Conservation (phyloP, 2,329 filamentous ascomycete species). For the Clonostachys chloroleuca region DNA sequence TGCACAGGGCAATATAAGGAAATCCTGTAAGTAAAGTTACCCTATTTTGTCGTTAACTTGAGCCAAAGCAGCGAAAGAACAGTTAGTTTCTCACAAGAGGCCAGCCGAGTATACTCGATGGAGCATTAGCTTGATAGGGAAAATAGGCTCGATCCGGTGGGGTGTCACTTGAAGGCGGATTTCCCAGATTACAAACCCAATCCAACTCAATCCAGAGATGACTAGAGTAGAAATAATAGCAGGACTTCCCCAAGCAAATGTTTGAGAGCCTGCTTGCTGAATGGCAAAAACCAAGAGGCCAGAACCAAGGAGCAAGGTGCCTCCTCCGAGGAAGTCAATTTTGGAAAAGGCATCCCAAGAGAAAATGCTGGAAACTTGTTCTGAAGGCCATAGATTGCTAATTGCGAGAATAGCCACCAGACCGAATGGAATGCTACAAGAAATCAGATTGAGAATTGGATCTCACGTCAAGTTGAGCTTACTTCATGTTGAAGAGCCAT, state of each 20-base stretch:
- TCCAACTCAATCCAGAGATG: slow-evolving; percentile 41
- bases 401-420: slow-evolving; percentile 39
- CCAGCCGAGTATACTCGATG: slow-evolving; percentile 45
- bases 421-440: slow-evolving; percentile 41
- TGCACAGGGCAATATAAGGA: slow-evolving; percentile 52
- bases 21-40: slow-evolving; percentile 54
- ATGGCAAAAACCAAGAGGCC: slow-evolving; percentile 51
- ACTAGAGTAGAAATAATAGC: slow-evolving; percentile 44
- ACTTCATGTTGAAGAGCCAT: slow-evolving; percentile 62
- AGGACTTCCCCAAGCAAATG: slow-evolving; percentile 44
- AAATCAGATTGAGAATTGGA: slow-evolving; percentile 1
- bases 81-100: slow-evolving; percentile 36
- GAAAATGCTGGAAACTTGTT: slow-evolving; percentile 24
- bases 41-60: slow-evolving; percentile 22
- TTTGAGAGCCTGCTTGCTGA: slow-evolving; percentile 50
- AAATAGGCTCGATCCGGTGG: slow-evolving; percentile 45
- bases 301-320: slow-evolving; percentile 44
- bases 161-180: slow-evolving; percentile 30
- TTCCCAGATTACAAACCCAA: slow-evolving; percentile 47
- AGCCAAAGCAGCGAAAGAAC: not conserved
- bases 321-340: slow-evolving; percentile 48
- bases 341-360: slow-evolving; percentile 36
- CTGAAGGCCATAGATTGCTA: slow-evolving; percentile 38
- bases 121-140: slow-evolving; percentile 42
- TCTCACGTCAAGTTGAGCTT: slow-evolving; percentile 8